Conservation (phyloP, 805 yeast genomes). For the Saccharomycopsis javanensis region DNA sequence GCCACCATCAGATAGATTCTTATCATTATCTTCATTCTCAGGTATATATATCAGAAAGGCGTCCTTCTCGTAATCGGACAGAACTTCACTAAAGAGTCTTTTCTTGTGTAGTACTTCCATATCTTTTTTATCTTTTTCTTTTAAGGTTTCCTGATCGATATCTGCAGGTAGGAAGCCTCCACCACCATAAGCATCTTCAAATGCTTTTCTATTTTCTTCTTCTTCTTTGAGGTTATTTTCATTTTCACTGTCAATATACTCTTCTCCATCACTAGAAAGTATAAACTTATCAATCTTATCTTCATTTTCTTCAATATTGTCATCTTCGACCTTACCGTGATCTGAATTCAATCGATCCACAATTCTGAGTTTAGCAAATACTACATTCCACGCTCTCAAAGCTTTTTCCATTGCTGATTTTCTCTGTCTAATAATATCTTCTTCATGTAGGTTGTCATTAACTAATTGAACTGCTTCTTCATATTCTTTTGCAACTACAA, state of each 20-base stretch:
- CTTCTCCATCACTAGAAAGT: constrained; percentile 16
- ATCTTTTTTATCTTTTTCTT: background rate
- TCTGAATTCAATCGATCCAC: constrained; percentile 34
- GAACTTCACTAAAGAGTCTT: background rate
- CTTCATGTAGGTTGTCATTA: constrained; percentile 38
- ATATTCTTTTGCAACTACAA: constrained; percentile 57
- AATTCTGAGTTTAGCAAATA: constrained; percentile 42
- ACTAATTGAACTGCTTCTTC: constrained; percentile 51
- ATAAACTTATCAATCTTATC: constrained; percentile 11
- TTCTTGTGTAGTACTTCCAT: background rate
- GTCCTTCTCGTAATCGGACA: background rate
- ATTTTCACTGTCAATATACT: constrained; percentile 18
- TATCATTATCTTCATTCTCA: background rate
- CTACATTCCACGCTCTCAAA: constrained; percentile 43
- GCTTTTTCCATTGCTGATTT: constrained; percentile 40
- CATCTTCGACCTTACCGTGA: constrained; percentile 37
- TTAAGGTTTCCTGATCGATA: constrained; percentile 13
- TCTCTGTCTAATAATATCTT: constrained; percentile 37
- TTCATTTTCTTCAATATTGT: background rate
- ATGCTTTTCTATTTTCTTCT: constrained; percentile 8
- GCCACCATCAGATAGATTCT: background rate
- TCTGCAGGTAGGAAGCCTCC: constrained; percentile 18
- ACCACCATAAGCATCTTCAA: constrained; percentile 10
- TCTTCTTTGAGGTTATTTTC: constrained; percentile 19
- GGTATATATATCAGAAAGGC: too few relatives aligned